Base-by-base conservation (phyloP, 2,329 filamentous ascomycete species). In the Xylaria polymorpha region DNA sequence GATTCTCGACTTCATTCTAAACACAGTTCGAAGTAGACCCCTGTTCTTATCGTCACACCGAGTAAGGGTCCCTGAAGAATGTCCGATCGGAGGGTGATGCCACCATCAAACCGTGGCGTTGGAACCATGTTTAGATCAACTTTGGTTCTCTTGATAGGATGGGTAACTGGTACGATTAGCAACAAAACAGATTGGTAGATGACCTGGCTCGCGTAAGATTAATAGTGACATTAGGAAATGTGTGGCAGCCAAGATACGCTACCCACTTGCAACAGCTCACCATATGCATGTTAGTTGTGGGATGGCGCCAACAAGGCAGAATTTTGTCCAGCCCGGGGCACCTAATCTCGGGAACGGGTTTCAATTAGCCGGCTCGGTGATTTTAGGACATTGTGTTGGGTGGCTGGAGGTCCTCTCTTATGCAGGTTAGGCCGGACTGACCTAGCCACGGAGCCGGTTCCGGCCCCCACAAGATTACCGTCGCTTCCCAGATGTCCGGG, bases 381-480 rank as follows among this genome's bases (percentile, higher is more conserved):
- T 29, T 22, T 29, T 50, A 50, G 22, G 1, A 29, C 8, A 15
- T 4, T 50, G 14, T 3, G 9, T 22, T 50, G 25, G 25, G 25
- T 32, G 29, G 50, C 50, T 53, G 50, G n/a, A 9, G 15, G 2
- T 7, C 32, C 25, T 35, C 29, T 53, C 25, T 6, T n/a, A 29
- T 35, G 29, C 50, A 53, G n/a, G 25, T 14, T 35, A n/a, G 32
- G 18, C 25, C 29, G 15, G 50, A 2, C 29, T n/a, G 32, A 15
- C 18, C 18, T 35, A 7, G 25, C 29, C 25, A 35, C 50, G 14
- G 50, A 53, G 25, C 50, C 29, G 25, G 50, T 35, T 10, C 29
- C 29, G 50, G 50, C 50, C 29, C 29, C 50, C 25, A 32, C 50
- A n/a, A 53, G 29, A n/a, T 35, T 53, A 53, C 50, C 12, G 22